These are phyloP conservation scores for Fusarium xyrophilum DNA, from an alignment of 2,329 filamentous ascomycete species.

Conservation along the genomic window DNA sequence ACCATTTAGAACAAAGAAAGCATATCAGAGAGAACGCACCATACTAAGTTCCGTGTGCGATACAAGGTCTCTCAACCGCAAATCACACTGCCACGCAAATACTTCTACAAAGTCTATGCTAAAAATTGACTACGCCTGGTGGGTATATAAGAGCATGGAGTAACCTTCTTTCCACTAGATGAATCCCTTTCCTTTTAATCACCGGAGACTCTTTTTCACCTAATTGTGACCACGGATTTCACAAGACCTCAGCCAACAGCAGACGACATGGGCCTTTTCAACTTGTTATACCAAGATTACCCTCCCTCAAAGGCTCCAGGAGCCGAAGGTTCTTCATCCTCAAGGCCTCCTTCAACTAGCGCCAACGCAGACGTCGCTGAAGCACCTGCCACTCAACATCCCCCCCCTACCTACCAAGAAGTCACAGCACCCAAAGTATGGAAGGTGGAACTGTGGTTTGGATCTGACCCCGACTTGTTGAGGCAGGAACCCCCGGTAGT, in stretches of 20 bases:
- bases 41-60: neutral
- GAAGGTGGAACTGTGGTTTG: accelerated
- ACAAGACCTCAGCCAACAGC: accelerated
- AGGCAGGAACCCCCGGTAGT: accelerated
- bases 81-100: accelerated
- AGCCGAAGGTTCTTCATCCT: too few relatives aligned
- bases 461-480: neutral
- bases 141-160: neutral
- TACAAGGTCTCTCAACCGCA: accelerated
- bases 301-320: too few relatives aligned
- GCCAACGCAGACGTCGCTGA: too few relatives aligned
- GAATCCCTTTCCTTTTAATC: accelerated
- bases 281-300: too few relatives aligned
- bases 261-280: neutral
- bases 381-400: too few relatives aligned
- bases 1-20: neutral
- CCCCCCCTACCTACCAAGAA: too few relatives aligned
- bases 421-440: too few relatives aligned
- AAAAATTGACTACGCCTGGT: accelerated
- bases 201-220: accelerated
- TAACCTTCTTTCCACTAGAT: accelerated
- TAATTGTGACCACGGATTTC: accelerated
- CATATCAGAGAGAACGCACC: accelerated
- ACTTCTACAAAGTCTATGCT: accelerated
- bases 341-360: too few relatives aligned